A percentile compares a stretch with the other conserved stretches of the same genome.
Conservation (phyloP, 495 filamentous ascomycete species). For the Aspergillus homomorphus region DNA sequence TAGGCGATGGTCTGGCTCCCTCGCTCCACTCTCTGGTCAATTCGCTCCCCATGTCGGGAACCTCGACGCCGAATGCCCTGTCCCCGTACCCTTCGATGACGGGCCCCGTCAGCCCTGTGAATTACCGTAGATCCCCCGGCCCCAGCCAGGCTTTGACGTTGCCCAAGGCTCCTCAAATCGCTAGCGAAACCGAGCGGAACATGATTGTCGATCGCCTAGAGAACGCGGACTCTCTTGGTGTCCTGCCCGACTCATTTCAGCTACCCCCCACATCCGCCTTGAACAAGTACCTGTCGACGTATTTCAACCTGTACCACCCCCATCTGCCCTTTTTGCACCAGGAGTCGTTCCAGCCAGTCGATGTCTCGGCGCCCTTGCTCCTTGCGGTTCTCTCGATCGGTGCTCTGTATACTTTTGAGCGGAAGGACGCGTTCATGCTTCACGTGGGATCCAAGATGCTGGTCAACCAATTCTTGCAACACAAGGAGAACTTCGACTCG, state of each 20-base stretch:
- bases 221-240: constrained; percentile 69
- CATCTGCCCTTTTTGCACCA: constrained; percentile 96
- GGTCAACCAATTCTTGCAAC: constrained; percentile 93
- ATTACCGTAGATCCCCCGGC: constrained; percentile 66
- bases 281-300: constrained; percentile 89
- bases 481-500: constrained; percentile 98
- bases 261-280: constrained; percentile 72
- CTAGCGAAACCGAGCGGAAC: constrained; percentile 75
- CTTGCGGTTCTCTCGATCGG: constrained; percentile 94
- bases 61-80: constrained; percentile 75
- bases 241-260: constrained; percentile 86
- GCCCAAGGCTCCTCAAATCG: constrained; percentile 63
- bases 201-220: constrained; percentile 83
- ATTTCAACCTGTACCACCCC: constrained; percentile 96
- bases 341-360: constrained; percentile 79
- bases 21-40: constrained; percentile 65
- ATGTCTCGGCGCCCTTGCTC: constrained; percentile 74
- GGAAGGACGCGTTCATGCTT: constrained; percentile 92
- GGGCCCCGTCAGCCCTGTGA: constrained; percentile 66
- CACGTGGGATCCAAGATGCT: constrained; percentile 97
- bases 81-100: constrained; percentile 76
- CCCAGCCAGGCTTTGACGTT: constrained; percentile 60
- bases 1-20: constrained; percentile 56
- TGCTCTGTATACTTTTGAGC: constrained; percentile 93
- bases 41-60: constrained; percentile 64